Base-by-base conservation (phyloP, 2,329 filamentous ascomycete genomes). In the Fusarium equiseti region DNA sequence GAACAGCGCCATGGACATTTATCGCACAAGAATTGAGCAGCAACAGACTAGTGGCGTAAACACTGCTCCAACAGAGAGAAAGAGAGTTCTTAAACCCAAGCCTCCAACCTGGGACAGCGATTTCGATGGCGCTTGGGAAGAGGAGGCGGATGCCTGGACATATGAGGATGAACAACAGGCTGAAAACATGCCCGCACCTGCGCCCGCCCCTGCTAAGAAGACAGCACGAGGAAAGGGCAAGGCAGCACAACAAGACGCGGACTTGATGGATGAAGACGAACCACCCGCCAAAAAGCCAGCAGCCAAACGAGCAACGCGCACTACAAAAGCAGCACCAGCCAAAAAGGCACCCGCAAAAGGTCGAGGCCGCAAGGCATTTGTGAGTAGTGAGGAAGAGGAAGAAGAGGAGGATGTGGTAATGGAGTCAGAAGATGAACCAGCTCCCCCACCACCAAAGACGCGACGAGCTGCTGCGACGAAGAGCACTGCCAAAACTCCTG, bases 21-120 rank as follows among this genome's bases (percentile, higher is more conserved):
- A 93, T 75, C 88, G 91, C 61, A 85, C 86, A 8, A 88, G 89
- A 71, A 86, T 92, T 62, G 95, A 95, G 79, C 88, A 90, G 51
- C 82, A 89, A 74, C 95, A 94, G 76, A 85, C 86, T 15, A 88
- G 87, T 18, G 93, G 93, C 5, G 82, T 87, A 76, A 72, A 81
- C 52, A 45, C 86, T 85, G 74, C 49, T 15, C 64, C 58, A 38
- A 15, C 27, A 43, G 62, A 89, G 84, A 69, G 77, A 15, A 79
- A 78, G 35, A 75, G 81, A 8, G 73, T 81, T 10, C 84, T 92
- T 65, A 95, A 92, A 77, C 90, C 93, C 1, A 93, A 90, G 78
- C 95, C 95, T 3, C 87, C 89, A 13, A 86, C 85, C 4, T 98
- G 95, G 94, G 94, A 98, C 76, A 93, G 89, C n/a, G 95, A 98